Conservation (phyloP, 495 filamentous ascomycete genomes). For the Neurospora pannonica region DNA sequence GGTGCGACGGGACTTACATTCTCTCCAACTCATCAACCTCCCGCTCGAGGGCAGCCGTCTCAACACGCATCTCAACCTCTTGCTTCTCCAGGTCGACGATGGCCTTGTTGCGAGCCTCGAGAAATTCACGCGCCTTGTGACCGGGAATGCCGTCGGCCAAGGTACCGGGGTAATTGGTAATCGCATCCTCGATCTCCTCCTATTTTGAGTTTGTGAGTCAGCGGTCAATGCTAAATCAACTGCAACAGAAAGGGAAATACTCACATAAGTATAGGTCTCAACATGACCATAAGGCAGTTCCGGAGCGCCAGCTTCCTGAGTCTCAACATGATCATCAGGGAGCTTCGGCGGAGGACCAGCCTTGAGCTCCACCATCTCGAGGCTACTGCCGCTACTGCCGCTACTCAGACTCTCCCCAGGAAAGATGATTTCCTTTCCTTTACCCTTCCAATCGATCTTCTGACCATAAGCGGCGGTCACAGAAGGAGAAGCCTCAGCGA, state of each 20-base stretch:
- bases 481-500: not conserved
- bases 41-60: not conserved
- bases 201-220: not conserved
- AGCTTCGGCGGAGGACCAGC: not conserved
- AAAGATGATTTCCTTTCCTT: not conserved
- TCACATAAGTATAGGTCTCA: not conserved
- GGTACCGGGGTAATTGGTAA: not conserved
- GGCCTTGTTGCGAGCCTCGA: not conserved
- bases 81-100: not conserved
- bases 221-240: not conserved
- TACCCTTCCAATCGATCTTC: not conserved
- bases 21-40: not conserved
- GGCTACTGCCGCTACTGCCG: not conserved
- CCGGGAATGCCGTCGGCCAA: not conserved
- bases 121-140: not conserved
- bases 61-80: not conserved
- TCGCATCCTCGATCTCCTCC: not conserved
- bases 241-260: not conserved
- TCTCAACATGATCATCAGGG: not conserved
- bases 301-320: not conserved
- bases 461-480: not conserved
- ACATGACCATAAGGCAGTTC: not conserved
- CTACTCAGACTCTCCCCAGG: not conserved
- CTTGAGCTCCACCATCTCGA: not conserved
- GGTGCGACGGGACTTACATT: not conserved